These are phyloP conservation scores for Trichomonas vaginalis DNA, from an alignment of 208 protist genomes.

Conservation along the genomic window DNA sequence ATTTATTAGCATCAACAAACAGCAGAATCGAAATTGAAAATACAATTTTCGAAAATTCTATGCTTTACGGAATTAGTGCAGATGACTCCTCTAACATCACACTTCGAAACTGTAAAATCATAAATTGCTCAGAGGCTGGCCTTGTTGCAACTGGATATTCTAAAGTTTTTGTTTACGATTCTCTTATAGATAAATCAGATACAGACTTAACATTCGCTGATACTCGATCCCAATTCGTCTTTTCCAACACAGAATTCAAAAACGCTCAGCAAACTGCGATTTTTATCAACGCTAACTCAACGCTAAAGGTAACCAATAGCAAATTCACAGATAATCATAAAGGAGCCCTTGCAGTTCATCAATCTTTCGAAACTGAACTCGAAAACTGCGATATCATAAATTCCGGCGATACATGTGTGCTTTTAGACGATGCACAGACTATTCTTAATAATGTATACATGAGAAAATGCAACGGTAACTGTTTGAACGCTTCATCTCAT, in stretches of 20 bases:
- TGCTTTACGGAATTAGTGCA: neutral
- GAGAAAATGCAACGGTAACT: neutral
- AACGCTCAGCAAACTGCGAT: neutral
- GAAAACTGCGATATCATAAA: neutral
- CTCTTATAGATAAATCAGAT: neutral
- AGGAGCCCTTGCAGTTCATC: neutral
- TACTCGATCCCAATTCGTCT: neutral
- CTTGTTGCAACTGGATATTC: neutral
- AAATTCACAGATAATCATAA: neutral
- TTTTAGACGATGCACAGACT: neutral
- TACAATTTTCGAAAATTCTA: neutral
- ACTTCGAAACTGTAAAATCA: neutral
- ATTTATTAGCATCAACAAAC: too few species aligned
- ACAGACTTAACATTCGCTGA: neutral
- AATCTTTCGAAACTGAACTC: neutral
- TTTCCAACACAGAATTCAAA: neutral
- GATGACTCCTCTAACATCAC: neutral
- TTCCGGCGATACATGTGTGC: neutral
- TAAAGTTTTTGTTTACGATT: neutral
- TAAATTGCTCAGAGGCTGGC: neutral
- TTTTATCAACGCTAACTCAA: neutral
- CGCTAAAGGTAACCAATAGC: neutral
- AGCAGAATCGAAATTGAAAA: too few species aligned
- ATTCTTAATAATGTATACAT: neutral
- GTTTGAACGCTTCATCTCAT: neutral